Evolutionary conservation across 768 basidiomycete genomes (phyloP).

Genomic region (Naganishia antarctica): DNA sequence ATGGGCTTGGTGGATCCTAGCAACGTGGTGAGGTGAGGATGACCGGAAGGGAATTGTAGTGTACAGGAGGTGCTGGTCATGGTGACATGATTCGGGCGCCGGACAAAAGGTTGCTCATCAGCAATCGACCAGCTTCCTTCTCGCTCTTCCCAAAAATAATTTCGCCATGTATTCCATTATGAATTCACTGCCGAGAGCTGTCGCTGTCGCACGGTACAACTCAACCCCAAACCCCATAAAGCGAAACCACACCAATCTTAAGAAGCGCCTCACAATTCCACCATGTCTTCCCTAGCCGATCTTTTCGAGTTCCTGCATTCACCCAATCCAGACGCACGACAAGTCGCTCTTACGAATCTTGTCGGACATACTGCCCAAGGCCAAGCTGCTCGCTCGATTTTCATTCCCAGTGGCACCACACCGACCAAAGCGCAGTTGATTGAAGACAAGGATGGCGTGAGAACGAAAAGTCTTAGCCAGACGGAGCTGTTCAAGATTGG

Average conservation of each 20-base stretch:
- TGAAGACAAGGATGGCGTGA: constrained; percentile 28
- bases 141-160: background rate
- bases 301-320: constrained; percentile 80
- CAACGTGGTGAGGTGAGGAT: background rate
- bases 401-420: constrained; percentile 62
- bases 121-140: background rate
- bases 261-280: background rate
- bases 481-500: constrained; percentile 57
- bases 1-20: too few relatives aligned
- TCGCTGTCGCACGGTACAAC: too few relatives aligned
- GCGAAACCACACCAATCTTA: too few relatives aligned
- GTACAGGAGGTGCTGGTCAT: too few relatives aligned
- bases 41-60: background rate
- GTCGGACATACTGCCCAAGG: constrained; percentile 70
- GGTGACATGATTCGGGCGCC: too few relatives aligned
- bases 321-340: constrained; percentile 77
- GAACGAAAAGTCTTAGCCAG: constrained; percentile 34
- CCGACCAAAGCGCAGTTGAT: constrained; percentile 54
- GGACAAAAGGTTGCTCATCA: background rate
- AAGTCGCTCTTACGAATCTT: constrained; percentile 77
- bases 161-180: too few relatives aligned
- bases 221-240: too few relatives aligned
- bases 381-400: constrained; percentile 67
- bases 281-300: constrained; percentile 53
- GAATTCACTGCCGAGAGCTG: too few relatives aligned